Percentiles rank a stretch among this genome's conserved stretches.
These are phyloP conservation scores for Musa balbisiana DNA, from an alignment of 202 grass and related monocot genomes.

Conservation along the genomic window DNA sequence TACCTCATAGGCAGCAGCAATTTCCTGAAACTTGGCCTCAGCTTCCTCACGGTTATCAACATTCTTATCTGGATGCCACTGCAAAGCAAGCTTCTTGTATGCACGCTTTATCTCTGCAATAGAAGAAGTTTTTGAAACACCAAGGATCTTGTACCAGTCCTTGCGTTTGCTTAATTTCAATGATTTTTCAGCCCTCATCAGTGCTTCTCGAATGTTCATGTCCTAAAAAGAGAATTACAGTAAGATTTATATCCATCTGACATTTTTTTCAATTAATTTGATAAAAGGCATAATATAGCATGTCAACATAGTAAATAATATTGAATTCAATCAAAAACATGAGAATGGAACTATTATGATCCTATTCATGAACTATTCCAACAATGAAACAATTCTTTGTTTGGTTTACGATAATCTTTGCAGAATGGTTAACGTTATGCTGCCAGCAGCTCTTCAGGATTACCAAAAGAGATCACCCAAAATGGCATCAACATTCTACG, in stretches of 20 bases:
- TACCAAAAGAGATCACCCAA: neutral
- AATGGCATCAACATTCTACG: no score
- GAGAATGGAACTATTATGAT: no score
- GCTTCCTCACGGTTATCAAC: constrained; percentile 49
- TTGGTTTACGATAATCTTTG: neutral
- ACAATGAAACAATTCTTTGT: neutral
- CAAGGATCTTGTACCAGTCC: constrained; percentile 96
- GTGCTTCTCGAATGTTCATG: constrained; percentile 72
- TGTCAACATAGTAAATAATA: constrained; percentile 7
- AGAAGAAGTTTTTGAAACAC: constrained; percentile 49
- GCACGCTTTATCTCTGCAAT: constrained; percentile 85
- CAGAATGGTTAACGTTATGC: neutral
- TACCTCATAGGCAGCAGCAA: constrained; percentile 89
- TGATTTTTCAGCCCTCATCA: constrained; percentile 84
- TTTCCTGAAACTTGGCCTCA: constrained; percentile 42
- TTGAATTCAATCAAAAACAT: neutral
- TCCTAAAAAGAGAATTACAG: constrained; percentile 38
- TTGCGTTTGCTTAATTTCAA: constrained; percentile 94
- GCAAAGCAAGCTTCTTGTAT: constrained; percentile 90
- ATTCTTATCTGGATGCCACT: constrained; percentile 95
- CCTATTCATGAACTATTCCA: no score
- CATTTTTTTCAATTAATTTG: no score
- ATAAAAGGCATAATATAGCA: no score
- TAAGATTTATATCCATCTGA: constrained; percentile 6
- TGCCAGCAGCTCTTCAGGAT: neutral